These are phyloP conservation scores for Vaccinium corymbosum DNA, from an alignment of 148 eudicot species.

Conservation along the genomic window DNA sequence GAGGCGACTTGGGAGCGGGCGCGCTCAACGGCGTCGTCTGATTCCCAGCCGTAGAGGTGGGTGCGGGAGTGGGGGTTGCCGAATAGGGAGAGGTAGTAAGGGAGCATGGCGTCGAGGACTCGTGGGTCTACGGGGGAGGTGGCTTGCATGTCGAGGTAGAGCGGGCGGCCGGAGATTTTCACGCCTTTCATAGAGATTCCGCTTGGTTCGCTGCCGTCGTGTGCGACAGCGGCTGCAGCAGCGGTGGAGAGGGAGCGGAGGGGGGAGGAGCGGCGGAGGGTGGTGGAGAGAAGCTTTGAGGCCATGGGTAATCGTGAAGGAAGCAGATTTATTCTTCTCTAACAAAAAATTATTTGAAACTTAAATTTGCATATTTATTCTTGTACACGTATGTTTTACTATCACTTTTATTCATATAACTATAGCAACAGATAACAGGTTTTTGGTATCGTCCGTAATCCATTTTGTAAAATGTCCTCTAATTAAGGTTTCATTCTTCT, in stretches of 20 bases:
- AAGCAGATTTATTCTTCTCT: too few species aligned
- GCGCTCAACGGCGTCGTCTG: conserved; percentile 68
- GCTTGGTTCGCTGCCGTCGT: not conserved
- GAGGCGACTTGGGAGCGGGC: conserved; percentile 64
- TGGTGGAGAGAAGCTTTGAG: conserved; percentile 14
- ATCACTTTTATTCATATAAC: too few species aligned
- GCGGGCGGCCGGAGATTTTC: conserved; percentile 70
- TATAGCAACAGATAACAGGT: too few species aligned
- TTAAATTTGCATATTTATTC: too few species aligned
- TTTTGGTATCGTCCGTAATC: too few species aligned
- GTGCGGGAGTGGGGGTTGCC: conserved; percentile 97
- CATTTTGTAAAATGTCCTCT: too few species aligned
- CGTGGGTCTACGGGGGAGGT: conserved; percentile 92
- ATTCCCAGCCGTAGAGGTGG: conserved; percentile 93
- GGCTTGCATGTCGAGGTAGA: conserved; percentile 92
- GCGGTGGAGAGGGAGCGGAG: conserved; percentile 35
- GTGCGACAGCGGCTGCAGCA: conserved; percentile 23
- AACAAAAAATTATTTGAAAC: too few species aligned
- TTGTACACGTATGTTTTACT: too few species aligned
- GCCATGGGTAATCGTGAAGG: not conserved
- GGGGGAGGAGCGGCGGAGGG: conserved; percentile 22
- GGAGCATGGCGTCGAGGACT: conserved; percentile 88
- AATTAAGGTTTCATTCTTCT: too few species aligned
- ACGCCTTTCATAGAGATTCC: conserved; percentile 67
- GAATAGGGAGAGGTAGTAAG: conserved; percentile 53